A percentile compares a stretch with the other conserved stretches of the same genome.
phyloP scores from a whole-genome alignment of 2,329 filamentous ascomycete species.

The Sarocladium strictum region DNA sequence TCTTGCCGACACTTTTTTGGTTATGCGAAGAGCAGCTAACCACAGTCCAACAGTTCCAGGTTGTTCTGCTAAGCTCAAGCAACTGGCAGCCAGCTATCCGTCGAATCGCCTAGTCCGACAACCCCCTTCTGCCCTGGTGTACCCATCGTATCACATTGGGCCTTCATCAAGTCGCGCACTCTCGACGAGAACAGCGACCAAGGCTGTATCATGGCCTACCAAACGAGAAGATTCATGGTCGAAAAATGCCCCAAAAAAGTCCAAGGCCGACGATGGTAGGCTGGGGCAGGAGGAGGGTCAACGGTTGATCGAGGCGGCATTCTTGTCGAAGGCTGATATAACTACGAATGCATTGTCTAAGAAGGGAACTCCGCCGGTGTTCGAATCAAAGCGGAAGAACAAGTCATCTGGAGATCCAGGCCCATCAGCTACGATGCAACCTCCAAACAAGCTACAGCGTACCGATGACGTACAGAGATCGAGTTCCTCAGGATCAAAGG shows the following conservation, averaged over 20 bases:
- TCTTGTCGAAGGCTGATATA: not conserved
- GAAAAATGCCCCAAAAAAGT: not conserved
- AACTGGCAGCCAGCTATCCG: not conserved
- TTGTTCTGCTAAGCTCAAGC: not conserved
- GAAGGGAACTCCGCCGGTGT: not conserved
- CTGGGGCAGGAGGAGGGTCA: slow-evolving; percentile 6
- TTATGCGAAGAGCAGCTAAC: slow-evolving; percentile 6
- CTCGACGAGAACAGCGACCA: not conserved
- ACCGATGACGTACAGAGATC: not conserved
- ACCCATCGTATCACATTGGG: not conserved
- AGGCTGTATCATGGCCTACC: not conserved
- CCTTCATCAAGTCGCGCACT: not conserved
- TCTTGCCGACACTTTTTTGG: not conserved
- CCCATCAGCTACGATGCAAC: no score
- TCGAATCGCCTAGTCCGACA: not conserved
- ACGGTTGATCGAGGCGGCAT: not conserved
- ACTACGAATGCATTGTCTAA: not conserved
- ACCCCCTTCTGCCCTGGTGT: slow-evolving; percentile 2
- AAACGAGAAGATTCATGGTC: not conserved
- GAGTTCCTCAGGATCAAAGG: not conserved
- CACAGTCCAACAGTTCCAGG: not conserved
- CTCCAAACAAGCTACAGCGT: no score
- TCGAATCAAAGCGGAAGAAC: not conserved
- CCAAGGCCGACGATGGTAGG: not conserved
- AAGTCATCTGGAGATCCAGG: no score